These are phyloP conservation scores for Plenodomus lindquistii DNA, from an alignment of 2,329 filamentous ascomycete species.

Conservation along the genomic window DNA sequence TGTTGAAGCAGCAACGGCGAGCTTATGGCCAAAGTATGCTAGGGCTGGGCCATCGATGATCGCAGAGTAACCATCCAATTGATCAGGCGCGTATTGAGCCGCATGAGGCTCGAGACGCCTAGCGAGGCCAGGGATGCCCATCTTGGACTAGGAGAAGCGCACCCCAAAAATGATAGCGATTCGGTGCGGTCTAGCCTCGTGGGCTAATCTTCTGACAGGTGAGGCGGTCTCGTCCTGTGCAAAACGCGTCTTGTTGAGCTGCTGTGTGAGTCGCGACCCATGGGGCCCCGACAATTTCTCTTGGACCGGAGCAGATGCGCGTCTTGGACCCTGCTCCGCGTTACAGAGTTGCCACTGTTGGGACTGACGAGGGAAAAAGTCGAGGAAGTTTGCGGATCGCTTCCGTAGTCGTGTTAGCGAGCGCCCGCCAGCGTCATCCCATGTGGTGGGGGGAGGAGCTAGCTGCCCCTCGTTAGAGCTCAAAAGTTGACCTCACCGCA, in stretches of 20 bases:
- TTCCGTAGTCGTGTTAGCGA: slow-evolving; percentile 20
- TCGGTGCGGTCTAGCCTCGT: background rate
- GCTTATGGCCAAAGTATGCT: slow-evolving; percentile 69
- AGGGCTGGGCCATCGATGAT: slow-evolving; percentile 79
- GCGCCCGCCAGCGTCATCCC: slow-evolving; percentile 30
- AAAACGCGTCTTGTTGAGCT: background rate
- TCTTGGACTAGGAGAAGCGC: slow-evolving; percentile 13
- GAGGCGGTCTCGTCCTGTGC: background rate
- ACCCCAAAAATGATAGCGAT: background rate
- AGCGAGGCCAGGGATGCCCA: slow-evolving; percentile 43
- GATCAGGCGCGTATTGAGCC: slow-evolving; percentile 21
- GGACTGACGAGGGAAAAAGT: slow-evolving; percentile 13
- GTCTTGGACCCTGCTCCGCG: background rate
- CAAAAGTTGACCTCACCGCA: slow-evolving; percentile 26
- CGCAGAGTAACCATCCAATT: slow-evolving; percentile 31
- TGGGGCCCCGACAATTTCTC: background rate
- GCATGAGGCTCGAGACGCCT: slow-evolving; percentile 37
- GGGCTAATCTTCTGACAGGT: background rate
- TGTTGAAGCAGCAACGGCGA: slow-evolving; percentile 47
- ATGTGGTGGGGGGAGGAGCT: slow-evolving; percentile 25
- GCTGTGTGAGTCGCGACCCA: background rate
- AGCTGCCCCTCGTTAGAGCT: slow-evolving; percentile 33
- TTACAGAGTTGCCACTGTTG: slow-evolving; percentile 2
- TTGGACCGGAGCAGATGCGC: background rate
- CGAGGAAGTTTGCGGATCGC: slow-evolving; percentile 1